Conservation (phyloP, 2,329 filamentous ascomycete genomes). For the Aspergillus fumigatus region DNA sequence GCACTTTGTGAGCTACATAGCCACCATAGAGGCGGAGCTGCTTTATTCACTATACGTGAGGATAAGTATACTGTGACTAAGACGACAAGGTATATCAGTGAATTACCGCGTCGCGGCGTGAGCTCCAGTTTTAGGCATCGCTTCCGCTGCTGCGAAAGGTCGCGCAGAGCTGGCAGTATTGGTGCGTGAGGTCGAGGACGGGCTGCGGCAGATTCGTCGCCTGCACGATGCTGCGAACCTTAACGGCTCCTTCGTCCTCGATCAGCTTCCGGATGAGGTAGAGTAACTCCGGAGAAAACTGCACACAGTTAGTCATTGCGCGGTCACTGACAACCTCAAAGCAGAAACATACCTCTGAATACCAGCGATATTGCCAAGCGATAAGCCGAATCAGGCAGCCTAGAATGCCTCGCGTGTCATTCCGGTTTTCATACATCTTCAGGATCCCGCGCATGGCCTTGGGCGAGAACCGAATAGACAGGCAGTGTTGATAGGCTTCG, state of each 20-base stretch:
- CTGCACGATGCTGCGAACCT: conserved; percentile 94
- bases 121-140: conserved; percentile 57
- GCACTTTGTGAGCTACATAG: background rate
- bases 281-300: conserved; percentile 88
- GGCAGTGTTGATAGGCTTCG: conserved; percentile 86
- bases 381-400: conserved; percentile 85
- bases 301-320: conserved; percentile 12
- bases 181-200: conserved; percentile 89
- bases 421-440: conserved; percentile 69
- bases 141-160: conserved; percentile 93
- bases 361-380: conserved; percentile 99
- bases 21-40: background rate
- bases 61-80: background rate
- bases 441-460: conserved; percentile 86
- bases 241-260: conserved; percentile 95
- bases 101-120: too few relatives aligned
- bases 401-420: conserved; percentile 75
- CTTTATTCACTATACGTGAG: background rate
- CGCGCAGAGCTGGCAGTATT: conserved; percentile 91
- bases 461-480: conserved; percentile 84
- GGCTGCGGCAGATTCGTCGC: conserved; percentile 89
- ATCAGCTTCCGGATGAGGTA: conserved; percentile 87
- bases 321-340: background rate
- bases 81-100: background rate
- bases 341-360: conserved; percentile 67